These are phyloP conservation scores for Candida piceae DNA, from an alignment of 805 yeast genomes.

Conservation along the genomic window DNA sequence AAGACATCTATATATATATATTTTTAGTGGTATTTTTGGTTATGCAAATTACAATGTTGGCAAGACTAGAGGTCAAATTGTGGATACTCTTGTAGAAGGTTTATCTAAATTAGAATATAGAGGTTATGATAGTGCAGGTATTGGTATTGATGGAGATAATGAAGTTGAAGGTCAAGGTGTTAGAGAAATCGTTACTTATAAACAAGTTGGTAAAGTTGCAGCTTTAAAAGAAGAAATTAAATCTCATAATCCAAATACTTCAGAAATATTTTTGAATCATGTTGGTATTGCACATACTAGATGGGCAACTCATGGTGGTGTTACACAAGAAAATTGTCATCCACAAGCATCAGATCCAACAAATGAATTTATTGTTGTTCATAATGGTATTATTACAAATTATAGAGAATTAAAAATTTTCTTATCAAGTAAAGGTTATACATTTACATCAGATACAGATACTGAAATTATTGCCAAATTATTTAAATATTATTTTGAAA, in stretches of 20 bases:
- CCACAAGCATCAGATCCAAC: conserved; percentile 87
- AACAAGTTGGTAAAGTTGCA: conserved; percentile 88
- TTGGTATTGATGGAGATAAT: conserved; percentile 88
- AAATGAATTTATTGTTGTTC: conserved; percentile 88
- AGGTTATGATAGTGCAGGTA: conserved; percentile 97
- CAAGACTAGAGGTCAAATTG: conserved; percentile 85
- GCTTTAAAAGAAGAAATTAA: conserved; percentile 66
- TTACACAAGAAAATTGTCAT: conserved; percentile 81
- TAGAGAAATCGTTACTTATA: conserved; percentile 66
- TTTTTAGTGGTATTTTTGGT: conserved; percentile 89
- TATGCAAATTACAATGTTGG: conserved; percentile 94
- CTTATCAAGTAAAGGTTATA: conserved; percentile 70
- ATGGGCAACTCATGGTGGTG: conserved; percentile 99
- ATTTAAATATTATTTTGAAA: conserved; percentile 80
- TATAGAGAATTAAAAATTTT: conserved; percentile 86
- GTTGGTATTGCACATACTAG: conserved; percentile 98
- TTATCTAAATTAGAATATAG: conserved; percentile 85
- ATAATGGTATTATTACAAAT: conserved; percentile 97
- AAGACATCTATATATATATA: not conserved
- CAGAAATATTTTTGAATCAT: conserved; percentile 71
- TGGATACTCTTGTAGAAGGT: conserved; percentile 85
- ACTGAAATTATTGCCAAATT: conserved; percentile 97
- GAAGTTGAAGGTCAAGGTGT: conserved; percentile 31
- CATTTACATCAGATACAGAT: conserved; percentile 90
- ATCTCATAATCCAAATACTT: conserved; percentile 45